Evolutionary conservation across 805 yeast species (phyloP).

Genomic region (Wickerhamomyces mucosus): DNA sequence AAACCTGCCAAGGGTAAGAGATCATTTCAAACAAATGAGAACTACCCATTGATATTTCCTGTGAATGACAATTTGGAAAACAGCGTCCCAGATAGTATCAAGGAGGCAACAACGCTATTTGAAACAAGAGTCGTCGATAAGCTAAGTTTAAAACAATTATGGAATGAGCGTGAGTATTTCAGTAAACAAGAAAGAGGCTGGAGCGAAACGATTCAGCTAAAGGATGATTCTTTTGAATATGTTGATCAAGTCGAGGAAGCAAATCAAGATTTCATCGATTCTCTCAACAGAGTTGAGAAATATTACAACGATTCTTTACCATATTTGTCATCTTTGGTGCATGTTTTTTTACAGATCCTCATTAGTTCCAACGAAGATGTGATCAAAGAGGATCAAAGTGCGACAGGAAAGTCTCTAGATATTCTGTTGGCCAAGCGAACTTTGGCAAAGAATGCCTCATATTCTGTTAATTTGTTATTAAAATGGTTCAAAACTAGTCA

Average conservation of each 20-base stretch:
- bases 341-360: slow-evolving; percentile 56
- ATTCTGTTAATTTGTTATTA: slow-evolving; percentile 41
- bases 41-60: slow-evolving; percentile 62
- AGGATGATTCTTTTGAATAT: slow-evolving; percentile 24
- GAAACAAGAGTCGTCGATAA: slow-evolving; percentile 53
- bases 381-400: too few species aligned
- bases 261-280: slow-evolving; percentile 23
- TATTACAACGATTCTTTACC: slow-evolving; percentile 47
- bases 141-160: slow-evolving; percentile 58
- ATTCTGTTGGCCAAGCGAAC: slow-evolving; percentile 48
- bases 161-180: slow-evolving; percentile 61
- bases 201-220: slow-evolving; percentile 14
- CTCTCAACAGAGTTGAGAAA: slow-evolving; percentile 47
- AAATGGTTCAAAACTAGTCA: slow-evolving; percentile 79
- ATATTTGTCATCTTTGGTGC: slow-evolving; percentile 52
- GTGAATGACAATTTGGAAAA: slow-evolving; percentile 20
- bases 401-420: too few species aligned
- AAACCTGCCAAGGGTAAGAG: slow-evolving; percentile 33
- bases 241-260: slow-evolving; percentile 12
- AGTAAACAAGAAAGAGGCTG: slow-evolving; percentile 69
- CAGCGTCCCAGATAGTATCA: slow-evolving; percentile 58
- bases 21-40: slow-evolving; percentile 55
- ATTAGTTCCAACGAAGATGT: slow-evolving; percentile 19
- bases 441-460: slow-evolving; percentile 48
- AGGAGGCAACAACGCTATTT: slow-evolving; percentile 69